Conservation (phyloP, 2,329 filamentous ascomycete genomes). For the Coccinonectria pachysandricola region DNA sequence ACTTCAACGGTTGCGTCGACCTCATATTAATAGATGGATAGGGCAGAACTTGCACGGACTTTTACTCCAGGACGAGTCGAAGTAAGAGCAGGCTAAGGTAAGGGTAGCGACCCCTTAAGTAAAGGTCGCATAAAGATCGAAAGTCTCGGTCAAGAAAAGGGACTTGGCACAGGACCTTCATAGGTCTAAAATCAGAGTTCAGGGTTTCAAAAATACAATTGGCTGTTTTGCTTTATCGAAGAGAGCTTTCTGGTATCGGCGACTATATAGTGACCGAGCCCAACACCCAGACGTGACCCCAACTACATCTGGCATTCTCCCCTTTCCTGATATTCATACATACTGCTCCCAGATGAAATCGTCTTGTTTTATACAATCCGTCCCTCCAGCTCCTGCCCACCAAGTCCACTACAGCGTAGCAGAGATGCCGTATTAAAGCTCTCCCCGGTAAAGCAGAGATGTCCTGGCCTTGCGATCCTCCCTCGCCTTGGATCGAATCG, state of each 20-base stretch:
- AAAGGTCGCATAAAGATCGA: too few species aligned
- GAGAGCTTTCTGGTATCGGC: conserved; percentile 13
- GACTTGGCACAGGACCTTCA: too few species aligned
- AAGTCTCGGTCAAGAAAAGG: too few species aligned
- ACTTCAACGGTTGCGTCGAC: conserved; percentile 11
- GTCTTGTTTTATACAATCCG: conserved; percentile 15
- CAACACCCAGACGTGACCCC: too few species aligned
- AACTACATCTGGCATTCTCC: too few species aligned
- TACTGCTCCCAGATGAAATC: too few species aligned
- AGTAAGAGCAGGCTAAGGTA: too few species aligned
- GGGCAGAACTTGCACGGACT: too few species aligned
- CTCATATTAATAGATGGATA: conserved; percentile 7
- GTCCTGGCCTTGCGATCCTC: conserved; percentile 45
- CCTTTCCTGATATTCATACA: too few species aligned
- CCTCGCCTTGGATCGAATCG: conserved; percentile 41
- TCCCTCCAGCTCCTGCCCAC: conserved; percentile 1
- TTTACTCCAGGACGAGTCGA: too few species aligned
- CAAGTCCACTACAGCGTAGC: conserved; percentile 1
- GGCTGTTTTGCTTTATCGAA: conserved; percentile 8
- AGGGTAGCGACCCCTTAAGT: too few species aligned
- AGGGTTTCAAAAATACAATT: conserved; percentile 11
- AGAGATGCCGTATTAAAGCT: conserved; percentile 29
- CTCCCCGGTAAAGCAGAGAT: conserved; percentile 40
- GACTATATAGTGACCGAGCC: conserved; percentile 14
- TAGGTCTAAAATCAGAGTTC: too few species aligned